Base-by-base conservation (phyloP, 2,329 filamentous ascomycete species). In the Colletotrichum brevisporum region DNA sequence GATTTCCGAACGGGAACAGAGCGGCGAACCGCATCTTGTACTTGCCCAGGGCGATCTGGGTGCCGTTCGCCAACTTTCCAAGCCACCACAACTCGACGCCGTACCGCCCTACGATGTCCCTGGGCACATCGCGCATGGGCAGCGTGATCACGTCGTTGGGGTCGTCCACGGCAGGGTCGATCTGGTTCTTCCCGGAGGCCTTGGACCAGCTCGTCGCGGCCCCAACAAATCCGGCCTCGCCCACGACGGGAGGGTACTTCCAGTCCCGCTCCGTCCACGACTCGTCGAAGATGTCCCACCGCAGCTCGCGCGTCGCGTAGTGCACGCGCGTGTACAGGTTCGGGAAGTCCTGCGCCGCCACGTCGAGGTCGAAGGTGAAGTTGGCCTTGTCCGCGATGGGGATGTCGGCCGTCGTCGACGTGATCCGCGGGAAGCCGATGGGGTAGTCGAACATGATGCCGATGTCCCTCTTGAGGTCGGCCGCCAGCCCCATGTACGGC, bases 181-280 rank as follows among this genome's bases (percentile, higher is more conserved):
- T 83, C 70, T 76, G 81, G 67, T 72, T 76, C 45, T 75, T 79
- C 12, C 74, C 71, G 31, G 75, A 75, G 3, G 80, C 76, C 54
- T 78, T 76, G 27, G 77, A 75, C 78, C 81, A 81, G 18, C 77
- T 80, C 5, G 81, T 81, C 4, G 81, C 81, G 1, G 82, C 80
- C 21, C 84, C 83, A 55, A 86, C 72, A 61, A 79, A 85, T n/a
- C 79, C 79, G 13, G 75, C 75, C 58, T 79, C 56, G 21, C 82
- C 82, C 3, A 78, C 71, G 4, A 76, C 71, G 0, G 79, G 82
- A 4, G 84, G 84, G 57, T 83, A 83, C 10, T 75, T 66, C 83
- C 83, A 85, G 43, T 80, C 73, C 1, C 72, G 70, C 63, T 84
- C 81, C 1, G 74, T 75, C 78, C 80, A 85, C 21, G 75, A 73